These are phyloP conservation scores for Boletus subcaerulescens DNA, from an alignment of 768 basidiomycete species.

Conservation along the genomic window DNA sequence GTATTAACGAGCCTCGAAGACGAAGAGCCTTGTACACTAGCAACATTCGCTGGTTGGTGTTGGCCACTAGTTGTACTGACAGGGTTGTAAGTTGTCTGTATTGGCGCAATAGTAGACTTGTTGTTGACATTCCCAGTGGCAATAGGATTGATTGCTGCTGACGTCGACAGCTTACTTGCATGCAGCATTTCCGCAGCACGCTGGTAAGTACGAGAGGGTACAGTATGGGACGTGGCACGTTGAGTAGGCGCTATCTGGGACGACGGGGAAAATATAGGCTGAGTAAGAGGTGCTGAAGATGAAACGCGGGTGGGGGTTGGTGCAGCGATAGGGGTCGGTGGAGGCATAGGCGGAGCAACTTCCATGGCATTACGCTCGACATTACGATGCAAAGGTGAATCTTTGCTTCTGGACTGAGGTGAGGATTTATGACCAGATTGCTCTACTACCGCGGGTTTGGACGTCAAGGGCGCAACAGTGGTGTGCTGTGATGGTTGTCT, in stretches of 20 bases:
- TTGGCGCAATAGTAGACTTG: conserved; percentile 5
- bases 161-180: conserved; percentile 15
- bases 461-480: neutral
- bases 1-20: conserved; percentile 10
- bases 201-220: conserved; percentile 23
- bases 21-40: conserved; percentile 3
- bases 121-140: conserved; percentile 1
- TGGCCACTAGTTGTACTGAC: conserved; percentile 1
- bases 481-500: conserved; percentile 11
- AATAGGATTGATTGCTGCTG: neutral
- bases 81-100: conserved; percentile 6
- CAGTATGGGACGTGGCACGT: conserved; percentile 17
- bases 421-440: conserved; percentile 14
- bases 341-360: conserved; percentile 18
- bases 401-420: conserved; percentile 23
- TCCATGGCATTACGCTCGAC: conserved; percentile 4
- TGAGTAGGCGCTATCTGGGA: conserved; percentile 12
- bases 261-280: conserved; percentile 11
- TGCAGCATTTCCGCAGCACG: conserved; percentile 23
- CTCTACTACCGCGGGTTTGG: conserved; percentile 8
- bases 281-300: conserved; percentile 23
- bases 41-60: conserved; percentile 8
- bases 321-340: conserved; percentile 8
- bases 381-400: conserved; percentile 11
- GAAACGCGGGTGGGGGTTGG: conserved; percentile 16